Conservation (phyloP, 2,329 filamentous ascomycete species). For the Phaeoacremonium minimum region DNA sequence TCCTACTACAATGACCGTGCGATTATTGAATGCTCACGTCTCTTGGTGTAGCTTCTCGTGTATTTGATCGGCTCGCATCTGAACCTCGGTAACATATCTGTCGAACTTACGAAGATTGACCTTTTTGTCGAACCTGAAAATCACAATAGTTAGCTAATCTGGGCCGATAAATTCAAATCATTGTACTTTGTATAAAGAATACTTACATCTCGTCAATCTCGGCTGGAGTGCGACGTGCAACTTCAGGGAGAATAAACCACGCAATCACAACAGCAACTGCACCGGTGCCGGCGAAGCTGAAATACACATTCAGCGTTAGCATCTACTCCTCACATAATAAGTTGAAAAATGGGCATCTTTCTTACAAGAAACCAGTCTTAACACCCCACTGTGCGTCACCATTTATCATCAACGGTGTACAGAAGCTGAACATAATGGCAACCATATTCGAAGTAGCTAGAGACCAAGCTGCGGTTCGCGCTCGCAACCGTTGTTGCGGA, state of each 20-base stretch:
- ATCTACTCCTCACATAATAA: background rate
- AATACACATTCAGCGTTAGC: background rate
- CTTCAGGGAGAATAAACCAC: conserved; percentile 31
- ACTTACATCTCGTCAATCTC: conserved; percentile 33
- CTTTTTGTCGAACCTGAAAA: conserved; percentile 22
- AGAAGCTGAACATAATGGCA: conserved; percentile 38
- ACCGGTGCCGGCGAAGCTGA: conserved; percentile 28
- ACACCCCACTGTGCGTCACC: conserved; percentile 32
- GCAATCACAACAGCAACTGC: conserved; percentile 22
- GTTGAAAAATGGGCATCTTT: background rate
- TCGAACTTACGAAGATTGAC: conserved; percentile 29
- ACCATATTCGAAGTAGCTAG: conserved; percentile 32
- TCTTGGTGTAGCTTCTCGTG: conserved; percentile 2
- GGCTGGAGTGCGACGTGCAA: conserved; percentile 25
- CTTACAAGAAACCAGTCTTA: conserved; percentile 38
- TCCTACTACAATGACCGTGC: no score
- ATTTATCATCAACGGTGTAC: conserved; percentile 39
- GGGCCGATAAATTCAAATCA: no score
- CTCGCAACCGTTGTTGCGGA: conserved; percentile 32
- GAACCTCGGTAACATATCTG: conserved; percentile 26
- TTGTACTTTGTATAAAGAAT: conserved; percentile 4
- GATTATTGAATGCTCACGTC: no score
- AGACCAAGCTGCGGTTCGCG: conserved; percentile 29
- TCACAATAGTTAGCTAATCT: background rate
- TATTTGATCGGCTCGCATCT: conserved; percentile 18